phyloP scores from a whole-genome alignment of 2,329 filamentous ascomycete genomes.

The Colletotrichum filicis region DNA sequence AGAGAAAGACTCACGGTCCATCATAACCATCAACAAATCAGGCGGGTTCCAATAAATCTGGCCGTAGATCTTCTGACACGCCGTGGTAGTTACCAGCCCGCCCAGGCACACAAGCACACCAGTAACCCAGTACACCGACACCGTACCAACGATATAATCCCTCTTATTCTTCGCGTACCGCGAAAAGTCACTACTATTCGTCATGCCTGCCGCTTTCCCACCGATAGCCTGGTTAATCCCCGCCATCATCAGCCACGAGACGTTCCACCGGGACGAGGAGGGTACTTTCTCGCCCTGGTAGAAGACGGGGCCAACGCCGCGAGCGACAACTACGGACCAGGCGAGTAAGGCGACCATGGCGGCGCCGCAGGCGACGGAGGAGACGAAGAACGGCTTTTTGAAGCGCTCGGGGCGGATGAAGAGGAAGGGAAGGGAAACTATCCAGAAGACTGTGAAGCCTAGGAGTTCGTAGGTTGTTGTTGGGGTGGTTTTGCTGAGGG shows the following conservation, averaged over 20 bases:
- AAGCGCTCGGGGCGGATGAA: slow-evolving; percentile 58
- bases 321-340: slow-evolving; percentile 55
- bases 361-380: slow-evolving; percentile 52
- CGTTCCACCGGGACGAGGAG: slow-evolving; percentile 37
- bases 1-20: slow-evolving; percentile 34
- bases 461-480: slow-evolving; percentile 55
- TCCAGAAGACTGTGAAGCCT: slow-evolving; percentile 63
- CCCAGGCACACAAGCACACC: slow-evolving; percentile 48
- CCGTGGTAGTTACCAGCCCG: slow-evolving; percentile 52
- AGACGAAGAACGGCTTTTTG: slow-evolving; percentile 56
- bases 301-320: slow-evolving; percentile 56
- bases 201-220: slow-evolving; percentile 49
- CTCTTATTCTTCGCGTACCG: slow-evolving; percentile 45
- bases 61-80: slow-evolving; percentile 48
- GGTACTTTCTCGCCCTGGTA: slow-evolving; percentile 30
- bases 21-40: slow-evolving; percentile 44
- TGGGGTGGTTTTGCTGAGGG: slow-evolving; percentile 49
- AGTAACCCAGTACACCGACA: slow-evolving; percentile 47
- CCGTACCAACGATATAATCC: slow-evolving; percentile 49
- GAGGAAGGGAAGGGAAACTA: slow-evolving; percentile 59
- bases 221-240: slow-evolving; percentile 50
- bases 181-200: slow-evolving; percentile 51
- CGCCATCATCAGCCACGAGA: slow-evolving; percentile 50
- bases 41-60: slow-evolving; percentile 51
- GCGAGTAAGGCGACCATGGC: slow-evolving; percentile 60